A percentile compares a stretch with the other conserved stretches of the same genome.
phyloP scores from a whole-genome alignment of 192 early-diverging fungal genomes.

The Chytriomyces hyalinus region DNA sequence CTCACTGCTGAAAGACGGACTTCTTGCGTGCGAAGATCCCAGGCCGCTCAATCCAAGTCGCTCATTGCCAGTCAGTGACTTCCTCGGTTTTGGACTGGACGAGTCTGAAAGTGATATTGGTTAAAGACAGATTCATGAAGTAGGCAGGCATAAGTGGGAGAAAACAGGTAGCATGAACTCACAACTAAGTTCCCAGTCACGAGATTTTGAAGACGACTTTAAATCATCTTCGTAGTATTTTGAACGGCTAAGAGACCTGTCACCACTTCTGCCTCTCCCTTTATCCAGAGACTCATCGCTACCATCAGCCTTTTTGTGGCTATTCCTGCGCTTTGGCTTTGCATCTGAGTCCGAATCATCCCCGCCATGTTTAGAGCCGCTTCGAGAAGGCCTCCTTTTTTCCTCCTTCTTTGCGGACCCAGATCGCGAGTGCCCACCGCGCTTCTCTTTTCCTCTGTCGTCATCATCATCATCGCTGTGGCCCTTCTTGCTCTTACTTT shows the following conservation, averaged over 20 bases:
- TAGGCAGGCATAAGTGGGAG: background rate
- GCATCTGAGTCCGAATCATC: conserved; percentile 18
- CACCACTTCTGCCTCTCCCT: conserved; percentile 6
- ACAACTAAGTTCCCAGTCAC: background rate
- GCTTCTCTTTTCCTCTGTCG: background rate
- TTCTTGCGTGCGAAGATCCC: conserved; percentile 11
- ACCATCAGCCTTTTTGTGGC: conserved; percentile 5
- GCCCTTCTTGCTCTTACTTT: conserved; percentile 7
- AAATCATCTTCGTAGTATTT: background rate
- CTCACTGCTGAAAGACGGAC: conserved; percentile 21
- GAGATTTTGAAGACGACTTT: background rate
- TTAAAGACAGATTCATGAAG: background rate
- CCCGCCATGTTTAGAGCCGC: background rate
- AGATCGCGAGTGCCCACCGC: conserved; percentile 13
- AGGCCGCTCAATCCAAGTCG: background rate
- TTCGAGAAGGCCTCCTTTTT: background rate
- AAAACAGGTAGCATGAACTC: background rate
- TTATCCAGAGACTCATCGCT: conserved; percentile 26
- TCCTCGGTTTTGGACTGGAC: conserved; percentile 23
- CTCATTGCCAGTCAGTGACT: conserved; percentile 15
- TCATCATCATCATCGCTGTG: background rate
- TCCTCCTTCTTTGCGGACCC: conserved; percentile 14
- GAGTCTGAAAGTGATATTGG: background rate
- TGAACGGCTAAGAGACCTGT: background rate
- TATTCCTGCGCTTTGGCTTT: background rate